Conservation (phyloP, 805 yeast species). For the Wickerhamomyces bisporus region DNA sequence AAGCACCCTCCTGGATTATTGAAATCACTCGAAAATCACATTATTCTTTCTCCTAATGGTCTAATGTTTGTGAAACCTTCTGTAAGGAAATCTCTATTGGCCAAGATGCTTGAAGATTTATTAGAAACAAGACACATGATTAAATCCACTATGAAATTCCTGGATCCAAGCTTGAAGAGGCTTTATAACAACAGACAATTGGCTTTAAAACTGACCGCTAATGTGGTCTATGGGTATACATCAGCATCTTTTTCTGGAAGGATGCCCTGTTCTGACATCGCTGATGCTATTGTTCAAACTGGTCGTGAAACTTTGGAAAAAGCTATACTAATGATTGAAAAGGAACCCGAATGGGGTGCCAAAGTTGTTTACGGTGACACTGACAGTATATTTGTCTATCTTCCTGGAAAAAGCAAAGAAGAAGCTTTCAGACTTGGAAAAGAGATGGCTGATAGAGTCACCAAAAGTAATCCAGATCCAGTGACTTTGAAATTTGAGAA, state of each 20-base stretch:
- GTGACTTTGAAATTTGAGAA: slow-evolving; percentile 84
- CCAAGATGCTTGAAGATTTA: slow-evolving; percentile 81
- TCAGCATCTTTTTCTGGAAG: slow-evolving; percentile 94
- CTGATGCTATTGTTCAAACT: slow-evolving; percentile 89
- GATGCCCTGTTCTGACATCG: slow-evolving; percentile 95
- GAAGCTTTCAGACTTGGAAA: slow-evolving; percentile 78
- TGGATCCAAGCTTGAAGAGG: slow-evolving; percentile 46
- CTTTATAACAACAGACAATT: slow-evolving; percentile 72
- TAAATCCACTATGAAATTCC: slow-evolving; percentile 62
- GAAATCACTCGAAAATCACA: slow-evolving; percentile 44
- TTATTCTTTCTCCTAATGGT: slow-evolving; percentile 84
- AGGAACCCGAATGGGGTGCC: slow-evolving; percentile 64
- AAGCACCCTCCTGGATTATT: slow-evolving; percentile 54
- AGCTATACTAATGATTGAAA: slow-evolving; percentile 67
- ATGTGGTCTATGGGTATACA: slow-evolving; percentile 94
- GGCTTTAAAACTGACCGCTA: slow-evolving; percentile 86
- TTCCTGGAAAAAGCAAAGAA: slow-evolving; percentile 72
- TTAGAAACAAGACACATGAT: slow-evolving; percentile 75
- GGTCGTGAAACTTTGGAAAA: slow-evolving; percentile 79
- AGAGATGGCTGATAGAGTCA: slow-evolving; percentile 60
- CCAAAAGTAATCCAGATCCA: slow-evolving; percentile 72
- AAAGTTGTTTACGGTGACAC: slow-evolving; percentile 97
- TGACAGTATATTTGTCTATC: slow-evolving; percentile 84
- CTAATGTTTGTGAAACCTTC: slow-evolving; percentile 62
- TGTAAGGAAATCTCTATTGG: slow-evolving; percentile 66